Evolutionary conservation across 345 rosid species (phyloP).

Genomic region (Turritis glabra): DNA sequence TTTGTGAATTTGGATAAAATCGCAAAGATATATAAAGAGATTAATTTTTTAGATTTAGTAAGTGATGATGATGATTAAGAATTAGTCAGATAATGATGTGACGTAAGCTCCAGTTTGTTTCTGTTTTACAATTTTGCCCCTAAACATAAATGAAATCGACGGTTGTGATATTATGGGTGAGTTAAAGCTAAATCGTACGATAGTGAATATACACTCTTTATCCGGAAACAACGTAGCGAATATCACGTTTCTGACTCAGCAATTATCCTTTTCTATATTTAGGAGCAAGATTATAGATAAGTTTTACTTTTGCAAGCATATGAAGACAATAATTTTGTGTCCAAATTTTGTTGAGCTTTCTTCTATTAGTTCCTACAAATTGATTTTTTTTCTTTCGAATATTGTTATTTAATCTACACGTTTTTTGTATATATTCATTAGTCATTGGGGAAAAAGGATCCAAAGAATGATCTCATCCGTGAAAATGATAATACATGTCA

Average conservation of each 20-base stretch:
- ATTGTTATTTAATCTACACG: background rate
- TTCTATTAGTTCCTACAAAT: background rate
- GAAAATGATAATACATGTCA: background rate
- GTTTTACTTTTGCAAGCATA: background rate
- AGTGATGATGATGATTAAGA: conserved; percentile 5
- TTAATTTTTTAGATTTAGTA: too few species aligned
- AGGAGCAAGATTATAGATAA: background rate
- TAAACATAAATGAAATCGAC: conserved; percentile 10
- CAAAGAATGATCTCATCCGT: background rate
- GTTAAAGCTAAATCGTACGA: background rate
- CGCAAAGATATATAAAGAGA: background rate
- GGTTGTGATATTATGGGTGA: conserved; percentile 24
- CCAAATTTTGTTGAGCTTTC: background rate
- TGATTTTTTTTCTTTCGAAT: background rate
- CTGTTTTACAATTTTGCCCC: conserved; percentile 2
- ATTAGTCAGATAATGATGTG: conserved; percentile 11
- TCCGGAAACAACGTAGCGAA: conserved; percentile 13
- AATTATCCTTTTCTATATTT: background rate
- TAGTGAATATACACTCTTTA: conserved; percentile 7
- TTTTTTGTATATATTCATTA: too few species aligned
- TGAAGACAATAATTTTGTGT: background rate
- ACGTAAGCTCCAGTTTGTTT: background rate
- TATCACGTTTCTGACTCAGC: conserved; percentile 29
- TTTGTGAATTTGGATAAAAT: background rate
- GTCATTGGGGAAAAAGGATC: background rate